A percentile compares a stretch with the other conserved stretches of the same genome.
These are phyloP conservation scores for Candida sakaeoensis DNA, from an alignment of 805 yeast genomes.

Conservation along the genomic window DNA sequence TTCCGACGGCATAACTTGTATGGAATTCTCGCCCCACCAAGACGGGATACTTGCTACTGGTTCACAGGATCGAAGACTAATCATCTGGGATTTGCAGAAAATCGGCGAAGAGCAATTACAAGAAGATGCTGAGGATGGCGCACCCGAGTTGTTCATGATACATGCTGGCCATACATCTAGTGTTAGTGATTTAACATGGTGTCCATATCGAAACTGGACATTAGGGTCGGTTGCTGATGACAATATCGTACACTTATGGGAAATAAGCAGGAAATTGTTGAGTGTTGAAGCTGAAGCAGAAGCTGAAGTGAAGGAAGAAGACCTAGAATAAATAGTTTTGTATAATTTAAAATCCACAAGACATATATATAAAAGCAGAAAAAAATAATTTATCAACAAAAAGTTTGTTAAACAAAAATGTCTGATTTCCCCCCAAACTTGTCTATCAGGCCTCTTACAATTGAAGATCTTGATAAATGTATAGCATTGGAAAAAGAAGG, in stretches of 20 bases:
- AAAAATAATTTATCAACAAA: background rate
- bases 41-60: constrained; percentile 80
- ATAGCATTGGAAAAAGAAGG: constrained; percentile 60
- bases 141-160: constrained; percentile 84
- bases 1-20: constrained; percentile 61
- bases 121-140: constrained; percentile 89
- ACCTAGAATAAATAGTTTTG: constrained; percentile 19
- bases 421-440: constrained; percentile 45
- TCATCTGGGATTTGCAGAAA: constrained; percentile 74
- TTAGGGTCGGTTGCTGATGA: constrained; percentile 63
- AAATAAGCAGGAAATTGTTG: constrained; percentile 34
- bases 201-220: constrained; percentile 72
- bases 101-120: constrained; percentile 83
- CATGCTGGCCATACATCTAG: constrained; percentile 88
- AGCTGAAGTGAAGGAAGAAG: constrained; percentile 15
- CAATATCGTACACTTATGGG: constrained; percentile 59
- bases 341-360: constrained; percentile 10
- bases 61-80: constrained; percentile 71
- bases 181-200: constrained; percentile 70
- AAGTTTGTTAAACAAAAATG: constrained; percentile 16
- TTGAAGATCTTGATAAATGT: constrained; percentile 67
- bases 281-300: constrained; percentile 8
- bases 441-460: constrained; percentile 68
- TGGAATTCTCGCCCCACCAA: constrained; percentile 74
- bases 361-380: background rate